Conservation (phyloP, 345 rosid species). For the Populus nigra region DNA sequence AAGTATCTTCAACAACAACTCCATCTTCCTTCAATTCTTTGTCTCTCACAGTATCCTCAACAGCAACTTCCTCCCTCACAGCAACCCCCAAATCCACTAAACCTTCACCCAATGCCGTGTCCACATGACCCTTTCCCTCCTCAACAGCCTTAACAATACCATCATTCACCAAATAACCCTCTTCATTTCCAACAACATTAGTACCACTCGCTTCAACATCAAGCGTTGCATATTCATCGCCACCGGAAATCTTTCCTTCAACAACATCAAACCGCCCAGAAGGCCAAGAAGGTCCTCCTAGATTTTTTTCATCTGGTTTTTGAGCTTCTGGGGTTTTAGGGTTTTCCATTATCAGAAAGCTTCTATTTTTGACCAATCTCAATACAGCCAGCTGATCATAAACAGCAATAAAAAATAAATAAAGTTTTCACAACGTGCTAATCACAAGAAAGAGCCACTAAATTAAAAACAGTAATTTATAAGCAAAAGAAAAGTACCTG, state of each 20-base stretch:
- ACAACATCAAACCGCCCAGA: constrained; percentile 17
- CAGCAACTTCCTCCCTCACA: constrained; percentile 20
- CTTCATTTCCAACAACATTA: constrained; percentile 16
- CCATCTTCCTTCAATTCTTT: constrained; percentile 5
- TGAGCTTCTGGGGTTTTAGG: constrained; percentile 41
- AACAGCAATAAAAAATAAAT: not conserved
- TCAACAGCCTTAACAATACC: constrained; percentile 7
- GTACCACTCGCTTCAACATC: constrained; percentile 19
- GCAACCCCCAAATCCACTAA: not conserved
- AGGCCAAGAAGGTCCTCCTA: constrained; percentile 26
- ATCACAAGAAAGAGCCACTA: no score
- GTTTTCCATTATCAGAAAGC: constrained; percentile 28
- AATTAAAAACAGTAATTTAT: no score
- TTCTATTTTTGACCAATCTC: not conserved
- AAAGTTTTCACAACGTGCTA: no score
- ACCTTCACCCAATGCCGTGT: not conserved
- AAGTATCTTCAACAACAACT: not conserved
- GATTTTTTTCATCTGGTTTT: not conserved
- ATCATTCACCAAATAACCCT: constrained; percentile 18
- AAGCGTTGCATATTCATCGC: constrained; percentile 2
- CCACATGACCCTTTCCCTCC: not conserved
- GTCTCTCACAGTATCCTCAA: constrained; percentile 16
- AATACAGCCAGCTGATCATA: constrained; percentile 4
- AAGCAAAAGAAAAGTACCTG: no score
- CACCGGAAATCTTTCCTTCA: constrained; percentile 14